These are phyloP conservation scores for Podospora sp. DNA, from an alignment of 495 filamentous ascomycete genomes.

Conservation along the genomic window DNA sequence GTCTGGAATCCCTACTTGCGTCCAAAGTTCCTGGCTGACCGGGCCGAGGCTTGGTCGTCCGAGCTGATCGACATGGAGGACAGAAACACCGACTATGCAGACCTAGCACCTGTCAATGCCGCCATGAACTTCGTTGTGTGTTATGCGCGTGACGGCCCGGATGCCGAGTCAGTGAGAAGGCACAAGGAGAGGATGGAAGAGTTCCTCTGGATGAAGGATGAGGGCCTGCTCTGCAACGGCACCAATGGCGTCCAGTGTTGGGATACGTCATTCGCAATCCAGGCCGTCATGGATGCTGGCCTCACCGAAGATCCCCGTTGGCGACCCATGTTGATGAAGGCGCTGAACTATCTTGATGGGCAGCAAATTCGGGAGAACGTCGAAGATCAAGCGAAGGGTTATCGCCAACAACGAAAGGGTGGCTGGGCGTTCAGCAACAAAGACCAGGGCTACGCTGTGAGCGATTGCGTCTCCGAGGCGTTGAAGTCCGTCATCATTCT, in stretches of 20 bases:
- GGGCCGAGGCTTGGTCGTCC: slow-evolving; percentile 72
- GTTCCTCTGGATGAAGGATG: slow-evolving; percentile 87
- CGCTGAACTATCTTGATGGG: slow-evolving; percentile 82
- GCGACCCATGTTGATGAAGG: slow-evolving; percentile 80
- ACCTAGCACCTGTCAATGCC: slow-evolving; percentile 85
- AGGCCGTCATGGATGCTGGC: slow-evolving; percentile 76
- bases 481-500: slow-evolving; percentile 84
- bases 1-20: slow-evolving; percentile 78
- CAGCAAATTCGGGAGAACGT: slow-evolving; percentile 91
- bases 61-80: slow-evolving; percentile 83
- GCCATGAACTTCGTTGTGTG: slow-evolving; percentile 85
- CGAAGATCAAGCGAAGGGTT: slow-evolving; percentile 74
- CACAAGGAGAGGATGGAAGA: slow-evolving; percentile 83
- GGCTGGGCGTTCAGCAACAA: slow-evolving; percentile 94
- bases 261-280: slow-evolving; percentile 91
- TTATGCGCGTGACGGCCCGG: slow-evolving; percentile 81
- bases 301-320: slow-evolving; percentile 77
- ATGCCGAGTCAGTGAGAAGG: slow-evolving; percentile 70
- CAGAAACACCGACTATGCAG: slow-evolving; percentile 83
- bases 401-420: slow-evolving; percentile 89
- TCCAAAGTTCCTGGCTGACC: slow-evolving; percentile 54
- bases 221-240: slow-evolving; percentile 93
- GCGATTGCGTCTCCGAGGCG: slow-evolving; percentile 90
- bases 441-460: slow-evolving; percentile 91
- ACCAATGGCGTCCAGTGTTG: slow-evolving; percentile 96